Percentiles rank a stretch among this genome's conserved stretches.
Evolutionary conservation across 352 stramenopile species (phyloP).

Genomic region (Phytophthora niederhauseri): DNA sequence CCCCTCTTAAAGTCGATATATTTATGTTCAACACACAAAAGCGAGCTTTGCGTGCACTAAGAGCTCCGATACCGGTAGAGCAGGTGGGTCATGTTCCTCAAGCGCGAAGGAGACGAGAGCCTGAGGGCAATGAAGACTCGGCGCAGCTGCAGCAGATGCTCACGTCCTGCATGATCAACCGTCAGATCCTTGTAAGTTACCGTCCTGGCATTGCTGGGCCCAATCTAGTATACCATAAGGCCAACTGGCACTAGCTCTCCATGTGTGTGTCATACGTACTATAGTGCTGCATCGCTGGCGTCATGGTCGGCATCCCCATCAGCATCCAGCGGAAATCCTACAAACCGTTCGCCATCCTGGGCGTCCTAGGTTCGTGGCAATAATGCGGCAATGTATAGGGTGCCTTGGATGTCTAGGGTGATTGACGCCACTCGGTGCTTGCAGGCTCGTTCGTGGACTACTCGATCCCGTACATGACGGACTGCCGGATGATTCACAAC

Average conservation of each 20-base stretch:
- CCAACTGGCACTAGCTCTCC: too few species aligned
- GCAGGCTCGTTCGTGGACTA: slow-evolving; percentile 87
- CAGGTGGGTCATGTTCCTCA: slow-evolving; percentile 54
- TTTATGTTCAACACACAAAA: background rate
- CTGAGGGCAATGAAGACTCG: slow-evolving; percentile 70
- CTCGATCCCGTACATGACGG: slow-evolving; percentile 79
- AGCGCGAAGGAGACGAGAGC: slow-evolving; percentile 47
- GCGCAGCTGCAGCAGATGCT: slow-evolving; percentile 82
- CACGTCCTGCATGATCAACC: slow-evolving; percentile 87
- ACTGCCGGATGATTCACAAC: too few species aligned
- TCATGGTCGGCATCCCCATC: slow-evolving; percentile 81
- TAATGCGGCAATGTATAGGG: too few species aligned
- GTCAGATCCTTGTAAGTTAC: slow-evolving; percentile 81
- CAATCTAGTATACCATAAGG: too few species aligned
- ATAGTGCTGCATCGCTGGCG: slow-evolving; percentile 55
- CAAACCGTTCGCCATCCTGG: background rate
- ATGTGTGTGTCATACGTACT: too few species aligned
- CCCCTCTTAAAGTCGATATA: slow-evolving; percentile 5
- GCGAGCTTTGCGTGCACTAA: too few species aligned
- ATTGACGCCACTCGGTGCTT: slow-evolving; percentile 77
- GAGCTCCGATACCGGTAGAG: too few species aligned
- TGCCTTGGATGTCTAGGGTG: too few species aligned
- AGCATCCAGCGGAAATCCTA: slow-evolving; percentile 53
- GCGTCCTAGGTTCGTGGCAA: slow-evolving; percentile 19
- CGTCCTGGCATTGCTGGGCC: too few species aligned